phyloP scores from a whole-genome alignment of 306 rosid species.

The Rosa multiflora region DNA sequence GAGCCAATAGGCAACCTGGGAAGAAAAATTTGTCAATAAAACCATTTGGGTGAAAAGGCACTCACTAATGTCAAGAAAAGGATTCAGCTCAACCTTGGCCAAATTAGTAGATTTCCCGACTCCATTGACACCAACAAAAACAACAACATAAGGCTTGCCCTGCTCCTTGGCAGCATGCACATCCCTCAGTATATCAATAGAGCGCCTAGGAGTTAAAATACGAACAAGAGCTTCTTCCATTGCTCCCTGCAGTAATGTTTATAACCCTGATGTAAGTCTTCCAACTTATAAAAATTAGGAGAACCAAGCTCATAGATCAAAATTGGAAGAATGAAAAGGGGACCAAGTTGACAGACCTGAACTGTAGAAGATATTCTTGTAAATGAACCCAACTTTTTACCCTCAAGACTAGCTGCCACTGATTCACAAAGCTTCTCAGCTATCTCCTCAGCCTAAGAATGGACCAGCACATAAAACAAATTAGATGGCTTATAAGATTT shows the following conservation, averaged over 20 bases:
- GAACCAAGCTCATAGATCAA: not conserved
- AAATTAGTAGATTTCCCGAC: constrained; percentile 98
- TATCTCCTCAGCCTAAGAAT: constrained; percentile 89
- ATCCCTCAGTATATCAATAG: constrained; percentile 93
- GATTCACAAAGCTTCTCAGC: constrained; percentile 99
- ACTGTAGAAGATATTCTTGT: constrained; percentile 97
- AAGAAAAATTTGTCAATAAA: constrained; percentile 10
- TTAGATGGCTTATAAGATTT: constrained; percentile 15
- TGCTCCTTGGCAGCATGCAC: constrained; percentile 95
- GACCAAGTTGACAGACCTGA: constrained; percentile 51
- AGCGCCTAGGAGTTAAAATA: constrained; percentile 88
- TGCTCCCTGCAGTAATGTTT: constrained; percentile 57
- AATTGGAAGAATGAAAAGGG: constrained; percentile 13
- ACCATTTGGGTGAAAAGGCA: constrained; percentile 25
- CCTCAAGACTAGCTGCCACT: constrained; percentile 96
- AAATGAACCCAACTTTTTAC: constrained; percentile 89
- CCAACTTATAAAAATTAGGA: not conserved
- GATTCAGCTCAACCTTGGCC: constrained; percentile 66
- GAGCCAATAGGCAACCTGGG: constrained; percentile 99
- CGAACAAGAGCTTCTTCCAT: constrained; percentile 99
- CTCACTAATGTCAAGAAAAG: constrained; percentile 7
- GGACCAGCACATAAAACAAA: constrained; percentile 27
- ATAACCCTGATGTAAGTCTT: constrained; percentile 15
- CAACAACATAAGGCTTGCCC: constrained; percentile 91
- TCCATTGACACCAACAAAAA: constrained; percentile 97